phyloP scores from a whole-genome alignment of 106 monocot genomes.

The Apostasia shenzhenica region DNA sequence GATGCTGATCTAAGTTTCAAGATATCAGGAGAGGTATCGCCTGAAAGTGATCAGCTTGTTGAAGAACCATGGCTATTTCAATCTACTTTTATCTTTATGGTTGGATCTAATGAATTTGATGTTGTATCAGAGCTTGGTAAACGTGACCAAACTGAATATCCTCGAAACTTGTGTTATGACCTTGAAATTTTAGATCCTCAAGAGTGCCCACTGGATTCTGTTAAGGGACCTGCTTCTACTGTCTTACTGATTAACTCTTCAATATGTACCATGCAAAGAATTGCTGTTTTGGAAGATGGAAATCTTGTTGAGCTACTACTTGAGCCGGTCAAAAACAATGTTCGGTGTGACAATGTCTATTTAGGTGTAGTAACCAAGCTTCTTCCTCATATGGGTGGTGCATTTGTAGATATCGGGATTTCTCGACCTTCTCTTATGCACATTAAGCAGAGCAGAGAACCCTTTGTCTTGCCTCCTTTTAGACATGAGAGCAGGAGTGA shows the following conservation, averaged over 20 bases:
- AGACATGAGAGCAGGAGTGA: constrained; percentile 13
- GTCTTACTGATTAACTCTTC: constrained; percentile 85
- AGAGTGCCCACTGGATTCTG: constrained; percentile 18
- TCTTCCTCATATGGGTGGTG: constrained; percentile 91
- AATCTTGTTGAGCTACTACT: constrained; percentile 84
- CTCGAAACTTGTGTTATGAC: constrained; percentile 10
- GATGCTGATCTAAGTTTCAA: constrained; percentile 4
- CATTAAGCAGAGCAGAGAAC: constrained; percentile 62
- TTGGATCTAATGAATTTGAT: constrained; percentile 13
- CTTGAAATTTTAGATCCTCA: constrained; percentile 22
- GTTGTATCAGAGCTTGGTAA: constrained; percentile 21
- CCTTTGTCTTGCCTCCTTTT: constrained; percentile 77
- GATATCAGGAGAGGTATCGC: constrained; percentile 17
- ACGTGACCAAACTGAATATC: constrained; percentile 19
- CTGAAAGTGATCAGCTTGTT: constrained; percentile 60
- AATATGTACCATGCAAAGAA: constrained; percentile 93
- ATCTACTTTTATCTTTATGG: constrained; percentile 23
- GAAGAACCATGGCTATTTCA: constrained; percentile 83
- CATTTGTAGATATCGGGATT: constrained; percentile 96
- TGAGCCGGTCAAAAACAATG: constrained; percentile 91
- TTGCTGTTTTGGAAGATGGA: constrained; percentile 87
- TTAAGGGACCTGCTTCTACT: constrained; percentile 43
- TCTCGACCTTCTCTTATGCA: constrained; percentile 76
- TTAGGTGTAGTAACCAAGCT: constrained; percentile 81
- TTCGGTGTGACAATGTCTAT: constrained; percentile 92